Conservation (phyloP, 306 rosid species). For the Bauhinia variegata region DNA sequence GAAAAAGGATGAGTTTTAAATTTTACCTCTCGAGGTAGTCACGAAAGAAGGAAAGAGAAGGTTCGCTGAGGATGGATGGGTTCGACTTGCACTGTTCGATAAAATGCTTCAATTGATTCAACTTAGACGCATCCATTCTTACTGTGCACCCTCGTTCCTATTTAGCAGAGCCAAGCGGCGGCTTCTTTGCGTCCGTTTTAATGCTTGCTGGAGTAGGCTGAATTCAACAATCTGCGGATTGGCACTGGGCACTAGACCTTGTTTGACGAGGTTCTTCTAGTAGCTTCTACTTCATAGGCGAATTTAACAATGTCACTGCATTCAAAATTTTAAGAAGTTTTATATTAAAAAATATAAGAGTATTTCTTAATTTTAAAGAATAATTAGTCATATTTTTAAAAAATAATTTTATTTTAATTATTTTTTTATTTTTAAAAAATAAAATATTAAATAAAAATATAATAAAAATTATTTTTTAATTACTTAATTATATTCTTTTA, state of each 20-base stretch:
- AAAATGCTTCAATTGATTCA: slow-evolving; percentile 70
- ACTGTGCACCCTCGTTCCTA: not conserved
- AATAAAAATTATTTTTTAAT: too few relatives aligned
- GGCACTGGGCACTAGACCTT: not conserved
- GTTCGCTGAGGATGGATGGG: slow-evolving; percentile 75
- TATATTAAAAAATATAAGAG: too few relatives aligned
- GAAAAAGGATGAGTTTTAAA: not conserved
- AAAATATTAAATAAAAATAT: too few relatives aligned
- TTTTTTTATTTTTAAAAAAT: too few relatives aligned
- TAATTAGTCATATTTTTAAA: too few relatives aligned
- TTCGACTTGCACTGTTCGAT: slow-evolving; percentile 75
- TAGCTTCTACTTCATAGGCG: slow-evolving; percentile 19
- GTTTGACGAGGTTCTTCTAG: slow-evolving; percentile 31
- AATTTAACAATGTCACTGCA: not conserved
- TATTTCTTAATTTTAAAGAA: too few relatives aligned
- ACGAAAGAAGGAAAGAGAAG: slow-evolving; percentile 90
- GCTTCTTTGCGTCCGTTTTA: not conserved
- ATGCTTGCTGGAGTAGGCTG: too few relatives aligned
- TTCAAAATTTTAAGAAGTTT: too few relatives aligned
- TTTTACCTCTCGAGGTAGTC: slow-evolving; percentile 75
- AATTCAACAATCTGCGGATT: not conserved
- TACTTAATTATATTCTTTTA: too few relatives aligned
- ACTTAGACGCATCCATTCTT: slow-evolving; percentile 68
- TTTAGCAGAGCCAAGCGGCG: not conserved
- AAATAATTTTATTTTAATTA: too few relatives aligned